Evolutionary conservation across 768 basidiomycete species (phyloP), one percentile per base, ranked within the genome.

Genomic region (Leccinellum albellum): DNA sequence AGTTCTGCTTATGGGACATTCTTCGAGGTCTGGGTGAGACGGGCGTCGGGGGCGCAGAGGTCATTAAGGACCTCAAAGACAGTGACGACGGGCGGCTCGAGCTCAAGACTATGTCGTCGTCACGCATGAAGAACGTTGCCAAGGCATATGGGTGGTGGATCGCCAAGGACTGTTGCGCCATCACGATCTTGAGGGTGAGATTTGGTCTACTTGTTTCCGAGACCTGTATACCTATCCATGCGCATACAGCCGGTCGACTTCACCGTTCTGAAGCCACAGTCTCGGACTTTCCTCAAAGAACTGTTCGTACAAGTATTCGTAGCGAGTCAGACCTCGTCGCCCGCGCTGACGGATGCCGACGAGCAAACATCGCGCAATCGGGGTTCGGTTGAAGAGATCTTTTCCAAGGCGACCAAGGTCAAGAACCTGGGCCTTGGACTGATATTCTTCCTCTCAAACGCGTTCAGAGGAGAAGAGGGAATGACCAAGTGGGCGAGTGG

Each of bases 91-190:
- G 44, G 15, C 72, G 66, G 12, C 73, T 75, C 31, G 77, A 84
- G n/a, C 73, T 78, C 21, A 80, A 76, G 45, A 78, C 79, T 53
- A 78, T 89, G 56, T 84, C 87, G 12, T 70, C 77, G 6, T 76
- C 81, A 21, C 82, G 86, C 54, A 69, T 85, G 53, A 74, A 69
- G 33, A 95, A 97, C 65, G 75, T 94, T 6, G 94, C 95, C 15
- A 84, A 81, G 62, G 89, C 89, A 7, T 92, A 91, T 99, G 95
- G 92, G 2, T 99, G 95, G 93, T 92, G 91, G 85, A 82, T 97
- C 42, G 90, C 92, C 6, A 93, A 93, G 70, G 91, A 88, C 59
- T 84, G 82, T 13, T 76, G 90, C 28, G 78, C 84, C 23, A 74
- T 98, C 47, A 78, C 82, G 1, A 82, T 97, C 7, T 75, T 98